Conservation (phyloP, 2,329 filamentous ascomycete genomes). For the Colletotrichum nymphaeae region DNA sequence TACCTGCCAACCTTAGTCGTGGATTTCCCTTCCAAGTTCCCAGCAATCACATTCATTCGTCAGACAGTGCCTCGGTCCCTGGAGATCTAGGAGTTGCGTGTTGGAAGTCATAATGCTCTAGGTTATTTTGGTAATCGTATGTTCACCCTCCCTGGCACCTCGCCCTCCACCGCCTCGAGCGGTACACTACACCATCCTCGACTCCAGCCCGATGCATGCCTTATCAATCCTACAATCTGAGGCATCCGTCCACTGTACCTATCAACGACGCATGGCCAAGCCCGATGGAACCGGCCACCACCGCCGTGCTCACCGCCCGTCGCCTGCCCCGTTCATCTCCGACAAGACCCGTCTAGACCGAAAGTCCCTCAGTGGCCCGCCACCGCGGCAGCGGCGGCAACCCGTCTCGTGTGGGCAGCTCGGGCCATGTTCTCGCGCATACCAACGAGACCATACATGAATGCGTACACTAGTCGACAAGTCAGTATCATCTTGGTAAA, state of each 20-base stretch:
- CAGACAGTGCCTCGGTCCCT: constrained; percentile 6
- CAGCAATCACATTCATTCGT: constrained; percentile 20
- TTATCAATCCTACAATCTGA: constrained; percentile 28
- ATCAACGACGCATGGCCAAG: constrained; percentile 29
- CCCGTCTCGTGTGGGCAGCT: constrained; percentile 27
- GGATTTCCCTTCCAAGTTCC: background rate
- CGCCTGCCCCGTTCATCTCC: constrained; percentile 31
- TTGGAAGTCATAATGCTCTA: constrained; percentile 31
- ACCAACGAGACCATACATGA: constrained; percentile 61
- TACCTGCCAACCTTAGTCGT: constrained; percentile 13
- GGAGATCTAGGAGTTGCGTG: constrained; percentile 19
- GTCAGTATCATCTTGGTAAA: constrained; percentile 14
- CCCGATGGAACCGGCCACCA: constrained; percentile 29
- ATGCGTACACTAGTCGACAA: constrained; percentile 53
- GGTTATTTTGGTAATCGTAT: constrained; percentile 33
- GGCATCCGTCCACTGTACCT: constrained; percentile 18
- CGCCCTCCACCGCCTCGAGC: constrained; percentile 30
- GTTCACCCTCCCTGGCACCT: constrained; percentile 12
- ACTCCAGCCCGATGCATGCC: constrained; percentile 25
- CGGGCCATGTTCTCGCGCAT: constrained; percentile 56
- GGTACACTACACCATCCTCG: constrained; percentile 2
- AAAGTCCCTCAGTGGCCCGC: constrained; percentile 36
- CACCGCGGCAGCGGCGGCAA: constrained; percentile 30
- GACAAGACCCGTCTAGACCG: constrained; percentile 34
- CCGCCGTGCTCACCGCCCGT: constrained; percentile 36